These are phyloP conservation scores for Hymenoscyphus linearis DNA, from an alignment of 2,329 filamentous ascomycete species.

Conservation along the genomic window DNA sequence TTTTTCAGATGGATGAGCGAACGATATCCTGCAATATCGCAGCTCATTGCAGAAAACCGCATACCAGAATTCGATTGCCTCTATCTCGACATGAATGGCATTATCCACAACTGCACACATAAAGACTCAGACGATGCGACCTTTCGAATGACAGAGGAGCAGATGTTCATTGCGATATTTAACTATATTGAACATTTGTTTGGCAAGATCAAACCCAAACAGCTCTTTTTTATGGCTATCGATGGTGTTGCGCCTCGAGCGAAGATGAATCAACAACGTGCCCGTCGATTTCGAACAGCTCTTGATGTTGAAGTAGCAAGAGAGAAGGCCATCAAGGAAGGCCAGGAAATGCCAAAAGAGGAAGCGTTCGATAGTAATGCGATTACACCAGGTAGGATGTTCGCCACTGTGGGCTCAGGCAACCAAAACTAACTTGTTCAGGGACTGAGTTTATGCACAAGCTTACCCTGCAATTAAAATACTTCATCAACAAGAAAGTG, in stretches of 20 bases:
- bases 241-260: slow-evolving; percentile 95
- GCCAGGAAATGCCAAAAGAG: slow-evolving; percentile 89
- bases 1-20: slow-evolving; percentile 85
- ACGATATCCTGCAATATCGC: slow-evolving; percentile 96
- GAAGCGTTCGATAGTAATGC: slow-evolving; percentile 98
- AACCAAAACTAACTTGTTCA: slow-evolving; percentile 33
- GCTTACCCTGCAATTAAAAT: slow-evolving; percentile 87
- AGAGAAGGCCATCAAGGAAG: slow-evolving; percentile 86
- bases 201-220: slow-evolving; percentile 96
- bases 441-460: slow-evolving; percentile 94
- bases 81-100: slow-evolving; percentile 98
- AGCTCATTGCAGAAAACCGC: slow-evolving; percentile 96
- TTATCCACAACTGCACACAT: slow-evolving; percentile 99
- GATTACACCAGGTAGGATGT: slow-evolving; percentile 72
- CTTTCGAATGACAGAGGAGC: slow-evolving; percentile 90
- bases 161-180: slow-evolving; percentile 99
- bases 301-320: slow-evolving; percentile 83
- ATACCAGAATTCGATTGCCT: slow-evolving; percentile 99
- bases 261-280: slow-evolving; percentile 99
- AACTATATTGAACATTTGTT: slow-evolving; percentile 99
- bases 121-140: slow-evolving; percentile 90
- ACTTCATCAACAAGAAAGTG: slow-evolving; percentile 98
- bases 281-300: slow-evolving; percentile 89
- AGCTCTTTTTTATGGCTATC: slow-evolving; percentile 99
- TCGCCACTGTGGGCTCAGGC: not conserved